phyloP scores from a whole-genome alignment of 208 protist species.

The Balamuthia mandrillaris region DNA sequence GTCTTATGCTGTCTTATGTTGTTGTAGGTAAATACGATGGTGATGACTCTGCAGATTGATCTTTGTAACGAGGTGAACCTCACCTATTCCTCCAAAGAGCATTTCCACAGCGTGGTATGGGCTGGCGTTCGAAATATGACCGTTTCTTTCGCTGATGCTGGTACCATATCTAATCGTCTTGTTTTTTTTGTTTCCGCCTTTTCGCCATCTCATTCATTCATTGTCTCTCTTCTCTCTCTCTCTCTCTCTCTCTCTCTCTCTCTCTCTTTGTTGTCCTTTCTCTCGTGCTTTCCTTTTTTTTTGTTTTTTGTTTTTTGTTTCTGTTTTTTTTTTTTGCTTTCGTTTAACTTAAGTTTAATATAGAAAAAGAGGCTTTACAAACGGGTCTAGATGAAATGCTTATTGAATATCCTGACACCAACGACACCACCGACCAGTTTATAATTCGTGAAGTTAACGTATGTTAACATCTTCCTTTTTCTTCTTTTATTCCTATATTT shows the following conservation, averaged over 20 bases:
- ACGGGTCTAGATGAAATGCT: background rate
- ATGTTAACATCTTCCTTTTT: background rate
- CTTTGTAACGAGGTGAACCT: background rate
- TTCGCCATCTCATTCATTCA: too few species aligned
- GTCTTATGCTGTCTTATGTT: background rate
- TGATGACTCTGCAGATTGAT: conserved; percentile 3
- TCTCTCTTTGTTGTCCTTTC: too few species aligned
- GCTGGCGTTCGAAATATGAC: background rate
- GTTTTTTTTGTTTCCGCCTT: too few species aligned
- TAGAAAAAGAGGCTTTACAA: background rate
- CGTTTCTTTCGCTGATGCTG: background rate
- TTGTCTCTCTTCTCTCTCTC: too few species aligned
- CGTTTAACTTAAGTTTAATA: too few species aligned
- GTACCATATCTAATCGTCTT: too few species aligned
- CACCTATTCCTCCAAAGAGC: background rate
- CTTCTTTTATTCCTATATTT: background rate
- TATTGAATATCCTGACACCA: background rate
- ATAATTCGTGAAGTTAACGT: conserved; percentile 1
- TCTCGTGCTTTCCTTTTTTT: too few species aligned
- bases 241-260: too few species aligned
- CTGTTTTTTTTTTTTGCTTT: too few species aligned
- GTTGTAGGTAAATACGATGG: background rate
- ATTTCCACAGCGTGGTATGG: background rate
- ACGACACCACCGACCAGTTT: conserved; percentile 13
- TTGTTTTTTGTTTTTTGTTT: too few species aligned